Evolutionary conservation across 2,329 filamentous ascomycete genomes (phyloP).

Genomic region (Paradendryphiella salina): DNA sequence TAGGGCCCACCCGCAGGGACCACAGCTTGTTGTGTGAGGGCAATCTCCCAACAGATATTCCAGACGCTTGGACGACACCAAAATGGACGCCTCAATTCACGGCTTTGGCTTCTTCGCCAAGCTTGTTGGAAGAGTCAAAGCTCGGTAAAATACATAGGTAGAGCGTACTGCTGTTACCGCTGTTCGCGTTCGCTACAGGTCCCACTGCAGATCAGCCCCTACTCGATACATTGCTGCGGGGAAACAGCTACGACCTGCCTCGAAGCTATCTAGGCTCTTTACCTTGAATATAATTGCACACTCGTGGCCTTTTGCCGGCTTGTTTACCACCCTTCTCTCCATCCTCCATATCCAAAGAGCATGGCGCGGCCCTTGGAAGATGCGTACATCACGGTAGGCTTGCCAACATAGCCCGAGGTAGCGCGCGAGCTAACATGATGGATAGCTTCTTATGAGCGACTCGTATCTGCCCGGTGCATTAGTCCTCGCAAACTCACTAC

Average conservation of each 20-base stretch:
- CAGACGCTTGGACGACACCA: conserved; percentile 4
- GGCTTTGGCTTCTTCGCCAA: background rate
- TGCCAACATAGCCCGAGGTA: conserved; percentile 13
- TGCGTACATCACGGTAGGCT: conserved; percentile 67
- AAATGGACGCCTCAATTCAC: background rate
- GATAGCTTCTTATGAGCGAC: conserved; percentile 87
- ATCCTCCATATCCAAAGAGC: conserved; percentile 6
- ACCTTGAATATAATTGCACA: background rate
- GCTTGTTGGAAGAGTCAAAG: background rate
- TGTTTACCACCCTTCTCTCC: conserved; percentile 1
- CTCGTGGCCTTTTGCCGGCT: conserved; percentile 1
- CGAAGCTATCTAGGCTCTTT: conserved; percentile 9
- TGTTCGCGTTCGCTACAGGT: conserved; percentile 26
- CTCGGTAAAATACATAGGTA: background rate
- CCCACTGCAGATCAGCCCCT: conserved; percentile 27
- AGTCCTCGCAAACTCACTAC: conserved; percentile 90
- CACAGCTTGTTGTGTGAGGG: conserved; percentile 14
- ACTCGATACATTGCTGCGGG: conserved; percentile 32
- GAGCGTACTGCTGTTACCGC: conserved; percentile 27
- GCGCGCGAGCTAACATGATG: conserved; percentile 30
- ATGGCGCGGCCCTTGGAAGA: conserved; percentile 54
- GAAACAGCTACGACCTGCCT: conserved; percentile 27
- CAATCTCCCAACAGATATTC: conserved; percentile 24
- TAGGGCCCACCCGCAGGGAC: conserved; percentile 6
- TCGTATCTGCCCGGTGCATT: conserved; percentile 90